Conservation (phyloP, 2,329 filamentous ascomycete species). For the Cadophora sp. region DNA sequence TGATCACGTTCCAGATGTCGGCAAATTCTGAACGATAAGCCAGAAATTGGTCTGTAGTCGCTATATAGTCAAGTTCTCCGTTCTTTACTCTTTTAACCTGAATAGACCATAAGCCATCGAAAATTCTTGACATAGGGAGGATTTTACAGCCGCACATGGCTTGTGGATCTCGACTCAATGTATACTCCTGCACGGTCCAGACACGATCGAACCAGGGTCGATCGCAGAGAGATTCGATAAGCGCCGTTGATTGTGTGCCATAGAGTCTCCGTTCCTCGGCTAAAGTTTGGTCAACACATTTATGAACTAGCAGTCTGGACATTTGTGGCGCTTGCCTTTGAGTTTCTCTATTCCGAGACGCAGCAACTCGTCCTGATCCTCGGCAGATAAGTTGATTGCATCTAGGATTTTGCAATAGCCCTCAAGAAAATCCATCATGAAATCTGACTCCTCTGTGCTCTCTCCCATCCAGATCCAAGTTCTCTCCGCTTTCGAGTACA, state of each 20-base stretch:
- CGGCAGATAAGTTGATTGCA: neutral
- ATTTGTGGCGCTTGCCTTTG: neutral
- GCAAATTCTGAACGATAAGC: neutral
- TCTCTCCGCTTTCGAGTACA: conserved; percentile 8
- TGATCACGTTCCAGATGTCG: neutral
- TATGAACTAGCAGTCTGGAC: neutral
- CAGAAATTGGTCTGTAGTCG: no score
- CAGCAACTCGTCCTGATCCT: neutral
- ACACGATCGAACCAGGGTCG: neutral
- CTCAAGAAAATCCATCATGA: conserved; percentile 1
- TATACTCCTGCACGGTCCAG: conserved; percentile 11
- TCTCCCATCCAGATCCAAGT: conserved; percentile 13
- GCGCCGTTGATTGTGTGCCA: neutral
- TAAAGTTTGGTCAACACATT: neutral
- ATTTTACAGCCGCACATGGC: neutral
- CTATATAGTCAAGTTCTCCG: neutral
- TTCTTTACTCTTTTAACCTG: neutral
- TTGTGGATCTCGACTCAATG: neutral
- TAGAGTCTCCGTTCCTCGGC: neutral
- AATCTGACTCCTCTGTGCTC: neutral
- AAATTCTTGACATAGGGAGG: neutral
- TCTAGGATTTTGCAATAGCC: neutral
- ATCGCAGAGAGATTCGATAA: neutral
- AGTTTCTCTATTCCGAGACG: neutral
- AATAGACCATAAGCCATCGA: neutral